Evolutionary conservation across 129 eudicot species (phyloP), one percentile per base, ranked within the genome.

Genomic region (Flaveria linearis): DNA sequence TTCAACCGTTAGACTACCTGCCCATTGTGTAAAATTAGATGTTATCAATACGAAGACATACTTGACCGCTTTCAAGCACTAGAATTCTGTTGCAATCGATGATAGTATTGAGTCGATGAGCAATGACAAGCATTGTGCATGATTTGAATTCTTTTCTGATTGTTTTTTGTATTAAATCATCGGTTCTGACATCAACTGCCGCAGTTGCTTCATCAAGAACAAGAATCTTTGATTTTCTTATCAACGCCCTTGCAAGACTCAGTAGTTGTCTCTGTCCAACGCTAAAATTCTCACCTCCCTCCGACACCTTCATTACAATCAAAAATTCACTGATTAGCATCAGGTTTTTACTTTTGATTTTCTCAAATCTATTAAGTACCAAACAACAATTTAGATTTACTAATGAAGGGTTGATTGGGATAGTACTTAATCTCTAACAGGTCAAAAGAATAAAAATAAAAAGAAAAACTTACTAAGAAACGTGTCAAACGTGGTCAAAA

Each of bases 191-290:
- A 87, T 94, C 97, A 73, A 94, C 99, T 8, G 99, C 96, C 52
- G 99, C 97, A 33, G 99, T 94, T 61, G 97, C 99, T 91, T 94
- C 99, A 80, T 94, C 99, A 61, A 94, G 96, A 79, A 94, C 99
- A 58, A 94, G 92, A 76, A 94, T 91, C 86, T 94, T 94, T 67
- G 99, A 91, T 77, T 96, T 87, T 50, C 97, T 82, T 42, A 94
- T 88, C 73, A 94, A 79, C 42, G 99, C 97, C 69, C 99, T 84
- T 16, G 97, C 87, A 79, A 94, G 96, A 85, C 99, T 94, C 43
- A 94, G 72, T 26, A 94, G 77, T 43, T 94, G 99, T 63, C 97
- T 86, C 83, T 94, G 99, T 65, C 99, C 99, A 75, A 94, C 97
- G 64, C 99, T 94, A 63, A 94, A 91, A 76, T 94, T 94, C 75